These are phyloP conservation scores for Prinsepia uniflora DNA, from an alignment of 306 rosid genomes.

Conservation along the genomic window DNA sequence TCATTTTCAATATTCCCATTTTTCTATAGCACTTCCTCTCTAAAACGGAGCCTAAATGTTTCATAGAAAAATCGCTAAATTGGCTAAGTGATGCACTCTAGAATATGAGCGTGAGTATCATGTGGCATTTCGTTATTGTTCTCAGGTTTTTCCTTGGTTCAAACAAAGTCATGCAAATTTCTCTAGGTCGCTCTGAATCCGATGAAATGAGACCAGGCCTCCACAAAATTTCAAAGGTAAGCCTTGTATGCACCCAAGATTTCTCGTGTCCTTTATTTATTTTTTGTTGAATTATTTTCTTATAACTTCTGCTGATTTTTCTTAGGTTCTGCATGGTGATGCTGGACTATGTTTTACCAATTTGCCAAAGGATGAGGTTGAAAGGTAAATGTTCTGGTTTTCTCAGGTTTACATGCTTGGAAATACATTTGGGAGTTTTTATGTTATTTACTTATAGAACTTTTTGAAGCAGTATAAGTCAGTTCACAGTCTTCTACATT, in stretches of 20 bases:
- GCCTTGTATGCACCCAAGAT: not conserved
- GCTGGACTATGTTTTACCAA: slow-evolving; percentile 76
- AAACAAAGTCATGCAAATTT: slow-evolving; percentile 90
- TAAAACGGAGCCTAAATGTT: not conserved
- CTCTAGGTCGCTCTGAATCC: slow-evolving; percentile 71
- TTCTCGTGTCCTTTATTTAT: not conserved
- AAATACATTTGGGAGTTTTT: not conserved
- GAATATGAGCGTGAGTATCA: not conserved
- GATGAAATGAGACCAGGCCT: slow-evolving; percentile 61
- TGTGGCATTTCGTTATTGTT: not conserved
- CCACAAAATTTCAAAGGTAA: slow-evolving; percentile 78
- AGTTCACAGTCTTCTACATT: not conserved
- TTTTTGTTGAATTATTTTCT: not conserved
- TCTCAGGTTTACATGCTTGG: not conserved
- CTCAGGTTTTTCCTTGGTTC: slow-evolving; percentile 85
- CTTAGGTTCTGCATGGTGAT: slow-evolving; percentile 77
- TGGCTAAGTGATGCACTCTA: not conserved
- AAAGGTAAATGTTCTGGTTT: slow-evolving; percentile 46
- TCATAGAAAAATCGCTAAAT: not conserved
- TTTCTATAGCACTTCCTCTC: not conserved
- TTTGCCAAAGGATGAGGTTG: slow-evolving; percentile 72
- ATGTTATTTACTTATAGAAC: not conserved
- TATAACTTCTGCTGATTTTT: not conserved
- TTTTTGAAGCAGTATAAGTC: not conserved
- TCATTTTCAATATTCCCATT: not conserved